Evolutionary conservation across 2,329 filamentous ascomycete genomes (phyloP).

Genomic region (Pseudocercospora cruenta): DNA sequence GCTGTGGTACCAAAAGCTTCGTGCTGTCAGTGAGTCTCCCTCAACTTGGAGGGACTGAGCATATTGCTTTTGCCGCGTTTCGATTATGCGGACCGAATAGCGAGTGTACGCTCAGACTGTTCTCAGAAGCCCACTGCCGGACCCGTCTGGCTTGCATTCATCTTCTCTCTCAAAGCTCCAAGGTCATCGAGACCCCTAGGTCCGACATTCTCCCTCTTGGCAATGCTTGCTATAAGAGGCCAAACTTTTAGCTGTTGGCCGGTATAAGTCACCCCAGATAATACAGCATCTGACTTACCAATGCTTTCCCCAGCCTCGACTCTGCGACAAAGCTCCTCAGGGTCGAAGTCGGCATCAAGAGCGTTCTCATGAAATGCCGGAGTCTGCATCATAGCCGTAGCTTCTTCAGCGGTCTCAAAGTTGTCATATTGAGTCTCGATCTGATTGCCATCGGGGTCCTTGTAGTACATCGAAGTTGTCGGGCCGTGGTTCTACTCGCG

Average conservation of each 20-base stretch:
- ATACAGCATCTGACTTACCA: background rate
- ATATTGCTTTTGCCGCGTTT: too few relatives aligned
- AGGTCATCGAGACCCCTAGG: slow-evolving; percentile 6
- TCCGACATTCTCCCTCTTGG: slow-evolving; percentile 12
- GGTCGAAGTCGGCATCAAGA: slow-evolving; percentile 50
- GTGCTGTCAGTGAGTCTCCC: too few relatives aligned
- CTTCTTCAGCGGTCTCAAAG: slow-evolving; percentile 38
- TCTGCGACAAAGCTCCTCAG: slow-evolving; percentile 46
- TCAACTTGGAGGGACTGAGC: too few relatives aligned
- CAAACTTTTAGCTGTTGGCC: too few relatives aligned
- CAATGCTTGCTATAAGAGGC: slow-evolving; percentile 4
- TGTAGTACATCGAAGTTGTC: slow-evolving; percentile 32
- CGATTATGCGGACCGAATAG: too few relatives aligned
- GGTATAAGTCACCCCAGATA: background rate
- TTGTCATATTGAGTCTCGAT: slow-evolving; percentile 32
- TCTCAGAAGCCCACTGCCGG: background rate
- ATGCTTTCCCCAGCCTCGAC: slow-evolving; percentile 34
- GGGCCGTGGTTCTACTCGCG: slow-evolving; percentile 28
- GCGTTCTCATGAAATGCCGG: slow-evolving; percentile 48
- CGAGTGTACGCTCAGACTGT: too few relatives aligned
- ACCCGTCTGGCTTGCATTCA: slow-evolving; percentile 4
- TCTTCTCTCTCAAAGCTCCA: background rate
- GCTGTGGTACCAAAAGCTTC: too few relatives aligned
- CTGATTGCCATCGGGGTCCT: slow-evolving; percentile 32
- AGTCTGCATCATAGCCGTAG: slow-evolving; percentile 45